phyloP scores from a whole-genome alignment of 805 yeast genomes.

The Scheffersomyces lignosus region DNA sequence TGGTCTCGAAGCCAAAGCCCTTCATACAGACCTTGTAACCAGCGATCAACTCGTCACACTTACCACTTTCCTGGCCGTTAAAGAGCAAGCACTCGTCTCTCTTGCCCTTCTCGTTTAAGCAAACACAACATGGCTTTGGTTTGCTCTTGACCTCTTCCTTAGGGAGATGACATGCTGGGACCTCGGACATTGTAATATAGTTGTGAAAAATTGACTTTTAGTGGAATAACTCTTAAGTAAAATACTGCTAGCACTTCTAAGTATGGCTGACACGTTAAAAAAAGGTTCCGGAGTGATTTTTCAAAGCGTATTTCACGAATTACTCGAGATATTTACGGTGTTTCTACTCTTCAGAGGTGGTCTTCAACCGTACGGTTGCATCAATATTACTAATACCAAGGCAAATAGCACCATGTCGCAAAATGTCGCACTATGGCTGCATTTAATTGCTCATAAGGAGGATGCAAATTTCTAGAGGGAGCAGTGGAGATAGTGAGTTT shows the following conservation, averaged over 20 bases:
- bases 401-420: no score
- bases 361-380: no score
- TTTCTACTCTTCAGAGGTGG: no score
- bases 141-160: constrained; percentile 46
- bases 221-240: neutral
- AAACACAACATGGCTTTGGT: constrained; percentile 97
- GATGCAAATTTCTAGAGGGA: no score
- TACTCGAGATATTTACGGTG: no score
- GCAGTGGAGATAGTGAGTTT: no score
- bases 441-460: no score
- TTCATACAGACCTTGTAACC: constrained; percentile 88
- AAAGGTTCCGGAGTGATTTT: neutral
- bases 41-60: constrained; percentile 70
- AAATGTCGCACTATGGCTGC: no score
- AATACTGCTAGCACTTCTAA: neutral
- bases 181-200: constrained; percentile 2
- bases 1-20: constrained; percentile 76
- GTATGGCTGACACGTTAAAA: neutral
- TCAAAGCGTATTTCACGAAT: no score
- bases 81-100: constrained; percentile 86
- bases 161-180: constrained; percentile 5
- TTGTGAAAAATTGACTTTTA: no score
- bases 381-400: no score
- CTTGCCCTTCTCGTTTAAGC: constrained; percentile 74
- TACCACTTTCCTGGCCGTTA: constrained; percentile 80